These are phyloP conservation scores for Viola odorata DNA, from an alignment of 345 rosid species.

Conservation along the genomic window DNA sequence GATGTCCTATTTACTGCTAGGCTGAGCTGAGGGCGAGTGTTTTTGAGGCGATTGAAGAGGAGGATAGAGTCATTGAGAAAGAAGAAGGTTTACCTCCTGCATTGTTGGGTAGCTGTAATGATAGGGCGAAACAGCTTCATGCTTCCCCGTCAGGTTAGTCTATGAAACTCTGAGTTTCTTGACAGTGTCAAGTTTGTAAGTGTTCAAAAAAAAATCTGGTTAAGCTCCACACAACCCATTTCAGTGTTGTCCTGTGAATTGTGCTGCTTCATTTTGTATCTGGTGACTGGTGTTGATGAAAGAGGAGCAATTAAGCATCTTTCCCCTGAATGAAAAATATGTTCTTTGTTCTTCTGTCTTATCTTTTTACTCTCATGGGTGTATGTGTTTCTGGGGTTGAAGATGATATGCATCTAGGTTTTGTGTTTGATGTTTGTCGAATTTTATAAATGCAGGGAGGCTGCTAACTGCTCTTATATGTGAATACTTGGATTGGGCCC, in stretches of 20 bases:
- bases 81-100: slow-evolving; percentile 86
- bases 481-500: slow-evolving; percentile 97
- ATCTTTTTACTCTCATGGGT: background rate
- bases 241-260: too few species aligned
- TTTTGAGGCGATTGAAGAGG: slow-evolving; percentile 97
- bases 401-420: too few species aligned
- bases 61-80: slow-evolving; percentile 68
- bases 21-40: slow-evolving; percentile 98
- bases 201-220: too few species aligned
- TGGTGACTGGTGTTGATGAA: too few species aligned
- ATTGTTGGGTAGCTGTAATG: slow-evolving; percentile 89
- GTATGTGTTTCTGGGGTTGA: background rate
- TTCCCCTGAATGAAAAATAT: too few species aligned
- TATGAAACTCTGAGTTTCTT: background rate
- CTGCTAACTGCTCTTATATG: slow-evolving; percentile 73
- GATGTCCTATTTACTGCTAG: slow-evolving; percentile 25
- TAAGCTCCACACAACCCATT: too few species aligned
- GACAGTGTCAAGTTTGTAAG: too few species aligned
- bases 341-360: too few species aligned
- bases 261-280: too few species aligned
- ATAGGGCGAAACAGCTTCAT: slow-evolving; percentile 85
- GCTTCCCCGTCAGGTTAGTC: slow-evolving; percentile 84
- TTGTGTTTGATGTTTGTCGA: background rate
- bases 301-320: too few species aligned
- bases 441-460: slow-evolving; percentile 53